Evolutionary conservation across 306 rosid species (phyloP), one percentile per base, ranked within the genome.

Genomic region (Cicer cuneatum): DNA sequence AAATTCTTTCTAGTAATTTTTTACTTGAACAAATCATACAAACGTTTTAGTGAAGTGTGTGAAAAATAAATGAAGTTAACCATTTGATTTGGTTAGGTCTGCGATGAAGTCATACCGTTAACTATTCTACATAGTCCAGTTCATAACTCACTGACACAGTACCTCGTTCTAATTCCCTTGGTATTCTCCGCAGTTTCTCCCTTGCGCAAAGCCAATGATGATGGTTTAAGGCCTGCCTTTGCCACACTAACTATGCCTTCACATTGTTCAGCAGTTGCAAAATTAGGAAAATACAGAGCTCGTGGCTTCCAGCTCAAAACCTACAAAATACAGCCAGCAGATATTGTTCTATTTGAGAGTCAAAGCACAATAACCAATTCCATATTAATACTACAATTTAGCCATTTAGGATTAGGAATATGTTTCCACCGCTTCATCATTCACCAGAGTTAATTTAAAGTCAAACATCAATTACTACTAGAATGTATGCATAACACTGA

Each of bases 281-380:
- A 91, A 78, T 89, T 88, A 4, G 98, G 97, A 82, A 91, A 93
- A 86, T 88, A 88, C 3, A 88, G 66, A 7, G 96, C 96, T 21
- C 97, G 89, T 2, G 97, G 98, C 72, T 68, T 84, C 97, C 98
- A 91, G 82, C 96, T 93, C 85, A 93, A 86, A 69, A 91, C 79
- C 98, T 89, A 77, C 14, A 47, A 46, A 68, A 61, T 52, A 41
- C 62, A 24, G 52, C 21, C 43, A 69, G 54, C 14, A 56, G 69
- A 51, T 7, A 61, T 29, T 46, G 35, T 42, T 56, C 53, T 10
- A 39, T 38, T 24, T 48, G 51, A 72, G 14, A 60, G 66, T 80
- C 71, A 76, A 66, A 16, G 7, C 67, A 83, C 48, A 48, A 33
- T 33, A 74, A 62, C 65, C 42, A 62, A 56, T 67, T 56, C 46